These are phyloP conservation scores for Arthrobotrys sinensis DNA, from an alignment of 2,329 filamentous ascomycete genomes.

Conservation along the genomic window DNA sequence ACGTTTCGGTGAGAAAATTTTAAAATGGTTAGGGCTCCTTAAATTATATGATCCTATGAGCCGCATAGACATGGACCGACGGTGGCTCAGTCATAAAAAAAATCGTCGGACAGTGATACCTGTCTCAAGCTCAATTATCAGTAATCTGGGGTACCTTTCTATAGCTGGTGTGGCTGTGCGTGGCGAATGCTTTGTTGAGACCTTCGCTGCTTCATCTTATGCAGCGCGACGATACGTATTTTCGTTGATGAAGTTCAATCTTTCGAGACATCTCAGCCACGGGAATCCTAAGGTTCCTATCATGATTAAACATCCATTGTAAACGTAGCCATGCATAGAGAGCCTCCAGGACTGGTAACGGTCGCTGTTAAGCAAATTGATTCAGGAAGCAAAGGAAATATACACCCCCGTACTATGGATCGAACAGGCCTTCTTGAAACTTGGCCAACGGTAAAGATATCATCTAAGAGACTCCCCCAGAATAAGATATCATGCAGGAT, in stretches of 20 bases:
- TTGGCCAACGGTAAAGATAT: too few species aligned
- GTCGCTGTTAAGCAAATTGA: neutral
- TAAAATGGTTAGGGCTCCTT: neutral
- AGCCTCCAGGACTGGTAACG: neutral
- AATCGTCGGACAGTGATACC: neutral
- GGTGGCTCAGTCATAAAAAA: conserved; percentile 18
- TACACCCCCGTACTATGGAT: neutral
- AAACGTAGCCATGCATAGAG: neutral
- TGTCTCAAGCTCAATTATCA: conserved; percentile 11
- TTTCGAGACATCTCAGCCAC: conserved; percentile 9
- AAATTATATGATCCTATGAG: neutral
- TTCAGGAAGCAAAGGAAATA: neutral
- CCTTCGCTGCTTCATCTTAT: conserved; percentile 17
- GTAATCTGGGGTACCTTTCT: conserved; percentile 9
- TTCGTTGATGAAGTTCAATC: neutral
- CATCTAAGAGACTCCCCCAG: too few species aligned
- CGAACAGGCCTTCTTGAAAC: conserved; percentile 7
- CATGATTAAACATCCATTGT: neutral
- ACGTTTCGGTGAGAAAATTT: neutral
- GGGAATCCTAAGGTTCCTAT: conserved; percentile 6
- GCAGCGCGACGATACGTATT: neutral
- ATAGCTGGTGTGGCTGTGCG: conserved; percentile 7
- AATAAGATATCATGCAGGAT: conserved; percentile 11
- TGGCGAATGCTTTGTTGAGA: conserved; percentile 29
- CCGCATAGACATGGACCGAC: neutral